phyloP scores from a whole-genome alignment of 345 rosid species.

The Syzygium aromaticum region DNA sequence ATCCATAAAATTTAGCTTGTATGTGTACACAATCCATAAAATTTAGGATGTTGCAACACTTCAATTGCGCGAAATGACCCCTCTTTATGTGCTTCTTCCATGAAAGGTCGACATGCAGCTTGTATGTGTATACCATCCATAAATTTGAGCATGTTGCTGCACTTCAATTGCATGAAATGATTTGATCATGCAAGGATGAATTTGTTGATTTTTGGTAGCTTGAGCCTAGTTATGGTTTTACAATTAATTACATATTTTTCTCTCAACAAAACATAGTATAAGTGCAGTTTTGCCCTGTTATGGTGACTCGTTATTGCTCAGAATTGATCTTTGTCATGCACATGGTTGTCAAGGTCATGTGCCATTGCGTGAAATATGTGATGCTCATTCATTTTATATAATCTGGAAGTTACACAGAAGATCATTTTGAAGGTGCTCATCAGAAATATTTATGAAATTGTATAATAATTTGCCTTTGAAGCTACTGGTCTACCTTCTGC shows the following conservation, averaged over 20 bases:
- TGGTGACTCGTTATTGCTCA: background rate
- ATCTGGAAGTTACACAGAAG: background rate
- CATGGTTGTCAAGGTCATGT: background rate
- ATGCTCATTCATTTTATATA: background rate
- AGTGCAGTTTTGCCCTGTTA: background rate
- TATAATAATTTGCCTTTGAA: background rate
- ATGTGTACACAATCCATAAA: background rate
- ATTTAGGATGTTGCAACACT: background rate
- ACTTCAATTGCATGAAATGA: background rate
- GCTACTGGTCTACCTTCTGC: background rate
- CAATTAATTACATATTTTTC: background rate
- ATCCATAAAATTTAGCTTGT: background rate
- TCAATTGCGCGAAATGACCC: background rate
- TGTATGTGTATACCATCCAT: background rate
- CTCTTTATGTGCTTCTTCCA: background rate
- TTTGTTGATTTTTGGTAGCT: background rate
- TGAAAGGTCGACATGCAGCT: background rate
- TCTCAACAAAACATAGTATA: background rate
- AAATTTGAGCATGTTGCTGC: background rate
- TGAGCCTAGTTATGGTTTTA: background rate
- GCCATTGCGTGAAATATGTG: background rate
- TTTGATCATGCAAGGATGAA: background rate
- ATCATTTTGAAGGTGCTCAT: background rate
- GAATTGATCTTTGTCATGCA: background rate
- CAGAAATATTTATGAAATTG: background rate